These are phyloP conservation scores for Thalassiosira exigua DNA, from an alignment of 352 stramenopile genomes.

Conservation along the genomic window DNA sequence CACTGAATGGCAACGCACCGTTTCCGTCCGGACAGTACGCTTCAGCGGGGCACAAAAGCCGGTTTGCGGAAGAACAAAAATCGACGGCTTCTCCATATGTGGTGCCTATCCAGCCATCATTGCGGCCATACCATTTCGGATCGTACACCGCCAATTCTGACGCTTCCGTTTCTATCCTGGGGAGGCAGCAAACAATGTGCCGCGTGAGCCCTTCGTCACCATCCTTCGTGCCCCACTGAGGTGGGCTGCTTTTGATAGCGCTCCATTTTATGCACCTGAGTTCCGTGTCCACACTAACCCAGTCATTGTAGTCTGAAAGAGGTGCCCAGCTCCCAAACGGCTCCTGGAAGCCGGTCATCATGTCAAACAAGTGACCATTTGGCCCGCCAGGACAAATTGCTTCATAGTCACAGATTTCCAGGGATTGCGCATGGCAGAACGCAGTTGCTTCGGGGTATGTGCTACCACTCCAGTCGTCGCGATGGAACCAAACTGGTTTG, in stretches of 20 bases:
- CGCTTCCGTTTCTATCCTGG: background rate
- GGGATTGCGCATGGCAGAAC: background rate
- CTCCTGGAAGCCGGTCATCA: background rate
- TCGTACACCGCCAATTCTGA: background rate
- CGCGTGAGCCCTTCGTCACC: background rate
- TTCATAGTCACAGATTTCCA: slow-evolving; percentile 15
- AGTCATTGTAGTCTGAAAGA: background rate
- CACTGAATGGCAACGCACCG: too few species aligned
- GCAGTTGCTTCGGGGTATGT: slow-evolving; percentile 2
- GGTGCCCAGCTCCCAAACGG: background rate
- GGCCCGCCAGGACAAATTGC: slow-evolving; percentile 26
- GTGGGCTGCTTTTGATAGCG: background rate
- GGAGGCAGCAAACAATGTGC: background rate
- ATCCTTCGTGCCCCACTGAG: background rate
- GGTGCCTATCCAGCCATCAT: background rate
- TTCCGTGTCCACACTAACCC: background rate
- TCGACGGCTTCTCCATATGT: too few species aligned
- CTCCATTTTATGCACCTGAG: background rate
- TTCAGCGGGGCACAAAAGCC: too few species aligned
- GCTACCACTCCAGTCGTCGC: background rate
- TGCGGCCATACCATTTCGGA: background rate
- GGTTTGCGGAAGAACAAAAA: too few species aligned
- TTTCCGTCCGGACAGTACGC: too few species aligned
- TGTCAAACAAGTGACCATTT: too few species aligned
- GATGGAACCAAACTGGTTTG: slow-evolving; percentile 5